phyloP scores from a whole-genome alignment of 345 rosid genomes.

The Gossypium ekmanianum region DNA sequence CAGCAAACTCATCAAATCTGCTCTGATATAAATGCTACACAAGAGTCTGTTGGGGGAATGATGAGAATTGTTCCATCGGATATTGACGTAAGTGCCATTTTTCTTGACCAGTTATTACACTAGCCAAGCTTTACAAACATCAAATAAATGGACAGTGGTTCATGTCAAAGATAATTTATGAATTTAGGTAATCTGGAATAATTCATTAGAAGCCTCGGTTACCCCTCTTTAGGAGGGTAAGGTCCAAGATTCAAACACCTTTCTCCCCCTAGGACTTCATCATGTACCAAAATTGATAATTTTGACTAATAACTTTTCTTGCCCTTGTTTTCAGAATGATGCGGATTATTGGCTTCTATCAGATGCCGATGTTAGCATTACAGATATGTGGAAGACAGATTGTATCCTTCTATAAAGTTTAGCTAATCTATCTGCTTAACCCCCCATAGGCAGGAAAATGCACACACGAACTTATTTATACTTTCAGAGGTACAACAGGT shows the following conservation, averaged over 20 bases:
- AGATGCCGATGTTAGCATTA: constrained; percentile 75
- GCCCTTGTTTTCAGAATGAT: constrained; percentile 54
- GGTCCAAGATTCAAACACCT: no score
- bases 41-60: constrained; percentile 81
- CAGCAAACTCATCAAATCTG: constrained; percentile 38
- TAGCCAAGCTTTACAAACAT: background rate
- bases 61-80: constrained; percentile 84
- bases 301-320: constrained; percentile 2
- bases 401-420: constrained; percentile 60
- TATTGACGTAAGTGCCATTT: constrained; percentile 55
- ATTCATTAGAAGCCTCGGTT: no score
- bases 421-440: constrained; percentile 3
- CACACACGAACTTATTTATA: background rate
- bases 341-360: constrained; percentile 92
- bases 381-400: constrained; percentile 89
- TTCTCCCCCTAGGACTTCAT: background rate
- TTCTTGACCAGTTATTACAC: background rate
- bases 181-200: background rate
- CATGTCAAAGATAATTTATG: background rate
- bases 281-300: background rate
- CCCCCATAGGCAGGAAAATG: background rate
- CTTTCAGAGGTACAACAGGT: background rate
- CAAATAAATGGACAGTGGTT: background rate
- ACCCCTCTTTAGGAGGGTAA: background rate
- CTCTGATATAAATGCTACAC: constrained; percentile 58